Conservation (phyloP, 164 flowering plant genomes). For the Litsea cubeba region DNA sequence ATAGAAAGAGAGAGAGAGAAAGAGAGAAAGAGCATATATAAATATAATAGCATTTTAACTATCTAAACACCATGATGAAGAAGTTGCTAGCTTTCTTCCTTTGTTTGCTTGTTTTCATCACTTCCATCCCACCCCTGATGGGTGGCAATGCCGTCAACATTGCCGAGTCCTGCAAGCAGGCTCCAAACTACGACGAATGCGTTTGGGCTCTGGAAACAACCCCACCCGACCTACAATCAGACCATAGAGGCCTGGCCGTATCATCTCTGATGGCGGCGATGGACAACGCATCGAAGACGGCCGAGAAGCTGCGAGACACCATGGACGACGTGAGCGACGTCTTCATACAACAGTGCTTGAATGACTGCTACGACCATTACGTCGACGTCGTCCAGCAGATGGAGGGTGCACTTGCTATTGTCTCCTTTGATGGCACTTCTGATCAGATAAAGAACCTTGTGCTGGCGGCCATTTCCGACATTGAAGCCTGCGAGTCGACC, state of each 20-base stretch:
- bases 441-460: constrained; percentile 15
- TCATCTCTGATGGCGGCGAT: constrained; percentile 12
- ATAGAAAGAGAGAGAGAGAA: too few relatives aligned
- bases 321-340: neutral
- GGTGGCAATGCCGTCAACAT: neutral
- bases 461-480: constrained; percentile 21
- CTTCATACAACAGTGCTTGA: constrained; percentile 8
- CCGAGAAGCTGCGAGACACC: neutral
- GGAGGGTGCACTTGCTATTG: constrained; percentile 11
- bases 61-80: too few relatives aligned
- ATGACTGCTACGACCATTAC: constrained; percentile 22
- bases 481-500: constrained; percentile 18
- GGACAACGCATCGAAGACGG: constrained; percentile 4
- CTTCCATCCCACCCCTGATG: neutral
- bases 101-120: neutral
- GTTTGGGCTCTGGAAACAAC: constrained; percentile 9
- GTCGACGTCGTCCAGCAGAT: constrained; percentile 21
- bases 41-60: too few relatives aligned
- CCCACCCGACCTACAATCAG: constrained; percentile 12
- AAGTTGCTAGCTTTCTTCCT: neutral
- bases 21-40: too few relatives aligned
- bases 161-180: constrained; percentile 3
- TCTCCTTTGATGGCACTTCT: constrained; percentile 13
- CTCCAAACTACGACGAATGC: constrained; percentile 16
- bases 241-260: constrained; percentile 16